Conservation (phyloP, 78 protist genomes). For the Cavenderia fasciculata region DNA sequence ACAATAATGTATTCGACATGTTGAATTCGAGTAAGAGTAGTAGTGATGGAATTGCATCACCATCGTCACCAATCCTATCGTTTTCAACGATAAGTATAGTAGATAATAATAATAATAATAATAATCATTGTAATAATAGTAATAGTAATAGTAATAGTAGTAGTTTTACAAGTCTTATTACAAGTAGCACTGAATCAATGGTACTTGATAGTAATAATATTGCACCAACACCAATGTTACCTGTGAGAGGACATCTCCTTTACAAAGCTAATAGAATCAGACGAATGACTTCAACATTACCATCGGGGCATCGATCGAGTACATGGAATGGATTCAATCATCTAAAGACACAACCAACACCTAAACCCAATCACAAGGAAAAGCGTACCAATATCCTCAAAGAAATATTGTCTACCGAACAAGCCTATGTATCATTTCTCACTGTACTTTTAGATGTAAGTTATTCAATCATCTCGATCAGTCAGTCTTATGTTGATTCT, state of each 20-base stretch:
- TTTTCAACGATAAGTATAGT: neutral
- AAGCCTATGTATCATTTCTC: slow-evolving; percentile 60
- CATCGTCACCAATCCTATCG: neutral
- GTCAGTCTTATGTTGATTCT: no score
- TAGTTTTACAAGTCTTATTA: neutral
- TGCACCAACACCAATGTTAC: no score
- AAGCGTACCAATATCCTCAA: slow-evolving; percentile 32
- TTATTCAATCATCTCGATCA: no score
- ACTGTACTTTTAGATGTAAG: slow-evolving; percentile 22
- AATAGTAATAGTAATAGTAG: neutral
- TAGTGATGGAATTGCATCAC: neutral
- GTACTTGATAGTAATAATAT: no score
- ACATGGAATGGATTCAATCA: no score
- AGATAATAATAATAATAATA: neutral
- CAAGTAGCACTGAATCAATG: no score
- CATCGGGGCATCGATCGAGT: neutral
- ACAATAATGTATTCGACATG: no score
- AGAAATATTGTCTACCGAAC: slow-evolving; percentile 51
- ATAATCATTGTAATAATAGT: neutral
- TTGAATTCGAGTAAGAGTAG: no score
- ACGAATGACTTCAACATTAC: neutral
- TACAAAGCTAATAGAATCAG: no score
- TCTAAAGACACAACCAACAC: neutral
- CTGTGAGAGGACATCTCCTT: no score
- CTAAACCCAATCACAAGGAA: neutral